phyloP scores from a whole-genome alignment of 495 filamentous ascomycete species.

The Aspergillus cavernicola region DNA sequence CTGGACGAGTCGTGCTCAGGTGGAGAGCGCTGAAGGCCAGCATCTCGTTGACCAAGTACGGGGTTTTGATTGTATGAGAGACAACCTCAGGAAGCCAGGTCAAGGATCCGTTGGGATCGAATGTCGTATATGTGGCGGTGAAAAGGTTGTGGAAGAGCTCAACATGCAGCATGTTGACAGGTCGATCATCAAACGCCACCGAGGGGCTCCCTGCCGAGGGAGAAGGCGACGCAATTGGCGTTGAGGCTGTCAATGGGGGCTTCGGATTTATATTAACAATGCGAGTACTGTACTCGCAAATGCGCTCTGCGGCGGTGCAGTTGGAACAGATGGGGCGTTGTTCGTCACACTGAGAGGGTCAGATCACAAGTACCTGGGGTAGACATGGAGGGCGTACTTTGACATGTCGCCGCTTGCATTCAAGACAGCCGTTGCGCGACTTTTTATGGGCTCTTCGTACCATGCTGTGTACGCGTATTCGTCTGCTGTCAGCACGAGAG shows the following conservation, averaged over 20 bases:
- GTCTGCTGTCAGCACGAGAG: background rate
- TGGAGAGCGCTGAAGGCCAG: constrained; percentile 44
- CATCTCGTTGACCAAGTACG: constrained; percentile 43
- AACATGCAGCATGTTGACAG: constrained; percentile 33
- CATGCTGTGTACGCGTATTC: constrained; percentile 9
- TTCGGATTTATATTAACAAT: background rate
- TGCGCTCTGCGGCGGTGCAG: constrained; percentile 28
- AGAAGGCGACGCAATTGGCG: background rate
- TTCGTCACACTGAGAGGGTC: constrained; percentile 34
- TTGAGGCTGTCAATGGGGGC: background rate
- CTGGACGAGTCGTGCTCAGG: constrained; percentile 29
- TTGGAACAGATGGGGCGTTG: constrained; percentile 31
- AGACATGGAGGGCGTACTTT: constrained; percentile 29
- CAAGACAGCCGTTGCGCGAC: constrained; percentile 34
- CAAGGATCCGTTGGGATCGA: background rate
- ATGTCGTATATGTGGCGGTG: constrained; percentile 10
- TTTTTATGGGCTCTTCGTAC: constrained; percentile 34
- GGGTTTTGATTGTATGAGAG: constrained; percentile 19
- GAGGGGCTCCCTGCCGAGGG: background rate
- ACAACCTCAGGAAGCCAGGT: constrained; percentile 7
- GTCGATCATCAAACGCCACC: constrained; percentile 5
- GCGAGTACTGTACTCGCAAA: constrained; percentile 21
- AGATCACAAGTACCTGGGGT: background rate
- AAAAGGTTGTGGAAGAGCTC: constrained; percentile 29
- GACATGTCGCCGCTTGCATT: constrained; percentile 38